Evolutionary conservation across 2,329 filamentous ascomycete species (phyloP), one percentile per base, ranked within the genome.

Genomic region (Arachnomyces sp.): DNA sequence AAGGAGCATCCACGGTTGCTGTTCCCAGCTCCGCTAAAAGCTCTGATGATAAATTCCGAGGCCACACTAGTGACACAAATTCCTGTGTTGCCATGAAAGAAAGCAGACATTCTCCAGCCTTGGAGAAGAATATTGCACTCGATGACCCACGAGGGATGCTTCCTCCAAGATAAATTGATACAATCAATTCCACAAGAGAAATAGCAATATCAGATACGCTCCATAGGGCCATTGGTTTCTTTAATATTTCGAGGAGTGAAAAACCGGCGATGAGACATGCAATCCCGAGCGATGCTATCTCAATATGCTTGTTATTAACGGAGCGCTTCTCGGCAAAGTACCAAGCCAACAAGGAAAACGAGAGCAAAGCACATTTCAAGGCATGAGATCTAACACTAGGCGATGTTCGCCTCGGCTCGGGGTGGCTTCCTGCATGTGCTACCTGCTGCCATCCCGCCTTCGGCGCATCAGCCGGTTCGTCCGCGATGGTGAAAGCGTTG

Each of bases 261-360:
- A 66, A 65, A 14, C 62, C 63, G 8, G 62, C 56, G 34, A 65
- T 57, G 34, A 66, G 53, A 39, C 62, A 65, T 25, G 59, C 59
- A 34, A 57, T 60, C 3, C 60, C 61, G 28, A 66, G 40, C n/a
- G 63, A 59, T 25, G 51, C 48, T 4, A 61, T 54, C 46, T 65
- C 63, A 34, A 63, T 53, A 31, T 62, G 61, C 32, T 63, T 62
- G 28, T 56, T 59, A 4, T 55, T 56, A n/a, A 62, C 43, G 7
- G 50, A 52, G 17, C 61, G 44, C 38, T 56, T 50, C 38, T 60
- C 55, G 12, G 59, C 61, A 15, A 60, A 49, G 18, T 48, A 42
- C 61, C 62, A 65, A 14, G 28, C 30, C 34, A 48, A 39, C 7
- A 47, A 29, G 28, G 48, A 14, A 17, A 28, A 31, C 9, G 28